Evolutionary conservation across 495 filamentous ascomycete species (phyloP), one percentile per base, ranked within the genome.

Genomic region (Neurospora sp.): DNA sequence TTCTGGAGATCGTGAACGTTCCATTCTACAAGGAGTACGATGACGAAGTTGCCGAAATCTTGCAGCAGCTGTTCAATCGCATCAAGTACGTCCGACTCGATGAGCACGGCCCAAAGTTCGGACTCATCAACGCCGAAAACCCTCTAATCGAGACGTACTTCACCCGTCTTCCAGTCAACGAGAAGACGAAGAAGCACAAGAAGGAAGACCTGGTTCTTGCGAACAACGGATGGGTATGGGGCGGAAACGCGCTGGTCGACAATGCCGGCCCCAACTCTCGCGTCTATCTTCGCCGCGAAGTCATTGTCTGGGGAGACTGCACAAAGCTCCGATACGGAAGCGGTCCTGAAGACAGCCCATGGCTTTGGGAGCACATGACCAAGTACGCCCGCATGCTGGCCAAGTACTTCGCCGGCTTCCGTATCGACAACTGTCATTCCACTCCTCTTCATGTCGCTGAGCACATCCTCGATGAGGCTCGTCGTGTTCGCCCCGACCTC

Each of bases 141-240:
- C 93, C 96, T 45, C 84, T 99, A n/a, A 92, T 97, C 72, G 96
- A 99, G 82, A 85, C 93, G 0, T 98, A 98, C 83, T 99, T 99
- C 83, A 97, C 95, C 6, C 90, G 96, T 18, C 87, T 99, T 31
- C 93, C 96, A 3, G 78, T 86, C 40, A 97, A 97, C 74, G 89
- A 91, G 7, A 86, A 85, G 39, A 97, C 96, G 0, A 87, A 87
- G 74, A 91, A 92, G 79, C 90, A 97, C 77, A 89, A 89, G 59
- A 84, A 89, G 3, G 92, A 92, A 72, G 89, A 92, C 68, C 83
- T 98, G 41, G 93, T 93, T 4, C 82, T 99, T 20, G 94, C 91
- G 40, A 98, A 97, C 82, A 99, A 99, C 79, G 96, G 96, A 72
- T 99, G 96, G 96, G 93, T 98, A 22, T 99, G 96, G 96, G 94